Evolutionary conservation across 1,284 basidiomycete species (phyloP).

Genomic region (Coriolopsis trogii): DNA sequence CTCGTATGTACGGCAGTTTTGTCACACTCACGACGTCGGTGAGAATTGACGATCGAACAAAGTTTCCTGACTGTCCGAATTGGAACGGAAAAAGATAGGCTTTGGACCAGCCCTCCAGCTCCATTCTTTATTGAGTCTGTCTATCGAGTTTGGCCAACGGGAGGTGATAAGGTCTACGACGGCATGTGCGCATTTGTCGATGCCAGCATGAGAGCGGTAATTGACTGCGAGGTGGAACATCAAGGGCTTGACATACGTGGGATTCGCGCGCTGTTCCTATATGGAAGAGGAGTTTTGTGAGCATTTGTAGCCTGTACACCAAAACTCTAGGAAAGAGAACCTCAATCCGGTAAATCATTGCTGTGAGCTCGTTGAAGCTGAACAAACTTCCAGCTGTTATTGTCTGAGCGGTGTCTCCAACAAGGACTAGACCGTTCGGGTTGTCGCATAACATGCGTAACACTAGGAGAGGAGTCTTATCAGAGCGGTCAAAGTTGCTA

Average conservation of each 20-base stretch:
- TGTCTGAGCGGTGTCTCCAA: slow-evolving; percentile 79
- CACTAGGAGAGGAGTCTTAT: slow-evolving; percentile 37
- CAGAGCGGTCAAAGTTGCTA: not conserved
- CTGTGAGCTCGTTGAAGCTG: slow-evolving; percentile 71
- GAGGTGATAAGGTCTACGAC: slow-evolving; percentile 60
- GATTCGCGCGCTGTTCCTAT: slow-evolving; percentile 1
- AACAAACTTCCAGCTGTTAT: slow-evolving; percentile 77
- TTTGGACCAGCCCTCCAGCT: slow-evolving; percentile 61
- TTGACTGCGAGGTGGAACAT: slow-evolving; percentile 66
- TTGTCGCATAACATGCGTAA: slow-evolving; percentile 62
- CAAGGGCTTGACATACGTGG: slow-evolving; percentile 34
- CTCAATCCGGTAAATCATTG: slow-evolving; percentile 63
- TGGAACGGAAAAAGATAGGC: slow-evolving; percentile 61
- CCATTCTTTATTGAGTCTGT: slow-evolving; percentile 56
- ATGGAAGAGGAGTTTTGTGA: not conserved
- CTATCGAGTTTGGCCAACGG: slow-evolving; percentile 72
- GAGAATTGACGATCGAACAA: not conserved
- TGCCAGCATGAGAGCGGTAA: slow-evolving; percentile 71
- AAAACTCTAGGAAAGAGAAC: slow-evolving; percentile 34
- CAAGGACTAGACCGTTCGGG: slow-evolving; percentile 73
- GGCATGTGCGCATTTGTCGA: slow-evolving; percentile 63
- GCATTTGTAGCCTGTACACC: not conserved
- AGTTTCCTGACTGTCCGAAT: not conserved
- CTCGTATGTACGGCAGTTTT: not conserved
- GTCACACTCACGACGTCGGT: not conserved